A percentile compares a stretch with the other conserved stretches of the same genome.
phyloP scores from a whole-genome alignment of 78 protist genomes.

The Dictyostelium discoideum region dicty_2.7 NC_007091.3:539501-540000 shows the following conservation, averaged over 20 bases:
- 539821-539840: constrained; percentile 33
- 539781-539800: constrained; percentile 21
- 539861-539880: constrained; percentile 20
- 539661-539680: constrained; percentile 57
- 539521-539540: neutral
- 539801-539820: constrained; percentile 50
- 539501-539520: neutral
- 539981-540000: constrained; percentile 3
- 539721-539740: constrained; percentile 7
- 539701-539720: constrained; percentile 50
- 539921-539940: neutral
- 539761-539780: constrained; percentile 33
- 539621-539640: constrained; percentile 73
- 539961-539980: neutral
- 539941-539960: neutral
- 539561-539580: constrained; percentile 27
- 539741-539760: constrained; percentile 51
- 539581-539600: neutral
- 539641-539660: constrained; percentile 37
- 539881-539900: constrained; percentile 11
- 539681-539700: constrained; percentile 59
- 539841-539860: constrained; percentile 42
- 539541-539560: neutral
- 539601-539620: constrained; percentile 37
- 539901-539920: neutral